Percentiles rank a stretch among this genome's conserved stretches.
phyloP scores from a whole-genome alignment of 805 yeast species.

The Saccharomycopsis malanga region DNA sequence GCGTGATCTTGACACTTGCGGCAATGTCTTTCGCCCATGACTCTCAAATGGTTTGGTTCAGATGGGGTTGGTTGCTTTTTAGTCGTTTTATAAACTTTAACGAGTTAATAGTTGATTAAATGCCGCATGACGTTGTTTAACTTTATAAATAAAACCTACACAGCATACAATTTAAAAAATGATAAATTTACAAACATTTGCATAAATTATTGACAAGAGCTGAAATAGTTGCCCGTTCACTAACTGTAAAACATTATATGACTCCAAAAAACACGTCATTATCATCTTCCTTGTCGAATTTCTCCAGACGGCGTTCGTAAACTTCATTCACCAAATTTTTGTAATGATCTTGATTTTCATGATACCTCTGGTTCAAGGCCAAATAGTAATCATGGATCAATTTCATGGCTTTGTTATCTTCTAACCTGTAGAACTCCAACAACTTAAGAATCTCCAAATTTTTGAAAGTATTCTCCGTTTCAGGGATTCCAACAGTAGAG shows the following conservation, averaged over 20 bases:
- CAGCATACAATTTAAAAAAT: too few relatives aligned
- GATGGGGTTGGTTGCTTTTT: conserved; percentile 77
- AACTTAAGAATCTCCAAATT: conserved; percentile 11
- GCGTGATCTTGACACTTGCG: conserved; percentile 35
- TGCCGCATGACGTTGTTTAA: too few relatives aligned
- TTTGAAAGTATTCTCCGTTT: not conserved
- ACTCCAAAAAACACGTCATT: conserved; percentile 20
- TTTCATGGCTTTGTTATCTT: not conserved
- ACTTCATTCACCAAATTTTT: not conserved
- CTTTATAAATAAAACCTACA: too few relatives aligned
- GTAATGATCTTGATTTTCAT: not conserved
- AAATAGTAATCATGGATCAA: conserved; percentile 3
- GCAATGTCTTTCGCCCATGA: conserved; percentile 80
- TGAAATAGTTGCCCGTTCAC: too few relatives aligned
- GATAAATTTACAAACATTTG: not conserved
- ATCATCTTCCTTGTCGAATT: conserved; percentile 29
- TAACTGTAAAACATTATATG: conserved; percentile 27
- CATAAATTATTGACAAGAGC: too few relatives aligned
- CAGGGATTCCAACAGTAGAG: not conserved
- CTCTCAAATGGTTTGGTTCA: conserved; percentile 92
- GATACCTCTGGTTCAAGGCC: conserved; percentile 1
- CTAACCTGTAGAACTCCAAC: conserved; percentile 7
- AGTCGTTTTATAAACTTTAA: conserved; percentile 76
- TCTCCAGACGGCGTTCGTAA: conserved; percentile 22
- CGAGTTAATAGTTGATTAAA: conserved; percentile 49